Base-by-base conservation (phyloP, 2,329 filamentous ascomycete species). In the Xylariaceae sp. region DNA sequence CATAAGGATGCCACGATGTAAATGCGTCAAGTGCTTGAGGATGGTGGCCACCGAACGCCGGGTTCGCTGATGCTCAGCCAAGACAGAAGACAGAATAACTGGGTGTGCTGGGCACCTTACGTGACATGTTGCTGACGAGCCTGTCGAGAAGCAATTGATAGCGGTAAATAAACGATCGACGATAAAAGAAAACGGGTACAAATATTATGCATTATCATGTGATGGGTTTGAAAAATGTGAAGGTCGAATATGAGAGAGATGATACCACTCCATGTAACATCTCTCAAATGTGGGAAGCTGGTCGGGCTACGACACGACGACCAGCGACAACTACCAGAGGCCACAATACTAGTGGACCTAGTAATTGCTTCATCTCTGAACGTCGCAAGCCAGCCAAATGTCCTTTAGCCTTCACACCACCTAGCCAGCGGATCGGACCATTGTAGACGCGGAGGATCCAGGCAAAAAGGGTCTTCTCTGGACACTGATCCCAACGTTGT, bases 161-260 rank as follows among this genome's bases (percentile, higher is more conserved):
- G 44, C 52, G 54, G 55, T 46, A 58, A 53, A 56, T 43, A 49
- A 58, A 59, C 43, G 53, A 54, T 51, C 18, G 53, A 52, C 51
- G 43, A 43, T 30, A 46, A 60, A 56, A 18, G 36, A 21, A 53
- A 54, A 19, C 19, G 26, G 48, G 44, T 48, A 47, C 36, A 54
- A 41, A 60, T 62, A 64, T 64, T 64, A 64, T 61, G 62, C 57
- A 64, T 64, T 64, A 64, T 63, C 57, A 55, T 59, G 53, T 53
- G 55, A 50, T 49, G 37, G 40, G 21, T 40, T 40, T 21, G 46
- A 42, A 39, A 18, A 40, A 47, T 47, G 46, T 40, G 6, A 41
- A 34, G 30, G 12, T 39, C 29, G 47, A 29, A 37, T 16, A 44
- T 40, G 34, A 22, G 12, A n/a, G 30, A 45, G 47, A 16, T 46